phyloP scores from a whole-genome alignment of 2,329 filamentous ascomycete species.

The Fusarium nisikadoi region DNA sequence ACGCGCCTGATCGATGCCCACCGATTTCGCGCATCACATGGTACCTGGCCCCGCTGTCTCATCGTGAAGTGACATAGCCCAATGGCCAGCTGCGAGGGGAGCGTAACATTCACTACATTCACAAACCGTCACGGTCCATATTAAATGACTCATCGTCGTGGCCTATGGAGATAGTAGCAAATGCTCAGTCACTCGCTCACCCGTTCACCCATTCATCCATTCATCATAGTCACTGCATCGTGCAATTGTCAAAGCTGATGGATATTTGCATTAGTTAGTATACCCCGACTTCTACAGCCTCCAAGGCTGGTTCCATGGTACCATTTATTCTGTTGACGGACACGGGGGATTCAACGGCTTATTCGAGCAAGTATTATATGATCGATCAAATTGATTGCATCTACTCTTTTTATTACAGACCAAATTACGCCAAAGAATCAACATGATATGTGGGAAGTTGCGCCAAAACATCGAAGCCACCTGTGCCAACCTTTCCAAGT shows the following conservation, averaged over 20 bases:
- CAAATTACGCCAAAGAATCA: constrained; percentile 46
- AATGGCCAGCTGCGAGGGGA: not conserved
- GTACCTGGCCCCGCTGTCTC: no score
- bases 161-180: not conserved
- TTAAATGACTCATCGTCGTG: not conserved
- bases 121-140: not conserved
- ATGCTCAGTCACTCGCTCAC: not conserved
- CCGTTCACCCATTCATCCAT: not conserved
- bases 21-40: not conserved
- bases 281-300: not conserved
- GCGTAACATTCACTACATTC: not conserved
- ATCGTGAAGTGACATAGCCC: not conserved
- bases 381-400: constrained; percentile 28
- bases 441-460: constrained; percentile 64
- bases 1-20: not conserved
- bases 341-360: not conserved
- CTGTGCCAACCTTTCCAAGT: constrained; percentile 86
- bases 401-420: constrained; percentile 37
- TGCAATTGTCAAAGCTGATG: not conserved
- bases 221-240: not conserved
- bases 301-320: not conserved
- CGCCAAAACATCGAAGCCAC: constrained; percentile 88
- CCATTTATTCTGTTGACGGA: not conserved
- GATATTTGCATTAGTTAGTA: not conserved
- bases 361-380: constrained; percentile 7